These are phyloP conservation scores for Lasiosphaeria ovina DNA, from an alignment of 495 filamentous ascomycete genomes.

Conservation along the genomic window DNA sequence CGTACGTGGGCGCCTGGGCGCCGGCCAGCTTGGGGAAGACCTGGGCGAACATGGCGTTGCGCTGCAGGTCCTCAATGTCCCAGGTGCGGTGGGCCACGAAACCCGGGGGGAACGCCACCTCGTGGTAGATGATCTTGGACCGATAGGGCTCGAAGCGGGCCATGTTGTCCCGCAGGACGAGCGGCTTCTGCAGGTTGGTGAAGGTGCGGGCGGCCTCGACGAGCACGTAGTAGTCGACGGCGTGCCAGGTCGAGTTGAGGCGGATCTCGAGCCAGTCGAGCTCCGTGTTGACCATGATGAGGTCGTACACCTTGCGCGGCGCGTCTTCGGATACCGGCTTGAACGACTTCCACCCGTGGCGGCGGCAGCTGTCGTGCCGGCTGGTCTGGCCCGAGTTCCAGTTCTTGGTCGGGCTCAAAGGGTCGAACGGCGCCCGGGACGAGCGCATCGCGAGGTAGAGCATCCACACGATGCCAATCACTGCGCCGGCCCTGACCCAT, in stretches of 20 bases:
- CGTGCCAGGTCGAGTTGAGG: slow-evolving; percentile 47
- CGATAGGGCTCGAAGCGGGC: slow-evolving; percentile 40
- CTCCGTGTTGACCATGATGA: slow-evolving; percentile 55
- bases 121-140: slow-evolving; percentile 55
- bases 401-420: not conserved
- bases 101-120: slow-evolving; percentile 42
- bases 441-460: not conserved
- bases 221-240: slow-evolving; percentile 58
- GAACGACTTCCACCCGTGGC: slow-evolving; percentile 42
- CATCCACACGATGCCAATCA: not conserved
- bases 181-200: slow-evolving; percentile 48
- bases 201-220: slow-evolving; percentile 52
- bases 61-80: slow-evolving; percentile 52
- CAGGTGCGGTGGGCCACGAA: slow-evolving; percentile 39
- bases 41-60: slow-evolving; percentile 50
- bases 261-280: slow-evolving; percentile 59
- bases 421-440: not conserved
- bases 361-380: slow-evolving; percentile 33
- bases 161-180: slow-evolving; percentile 44
- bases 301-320: slow-evolving; percentile 53
- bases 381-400: not conserved
- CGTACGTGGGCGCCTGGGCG: slow-evolving; percentile 24
- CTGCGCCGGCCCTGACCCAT: not conserved
- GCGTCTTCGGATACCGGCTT: slow-evolving; percentile 4
- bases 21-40: slow-evolving; percentile 44